Percentiles rank a stretch among this genome's conserved stretches.
These are phyloP conservation scores for Sclerotinia minor DNA, from an alignment of 2,329 filamentous ascomycete species.

Conservation along the genomic window DNA sequence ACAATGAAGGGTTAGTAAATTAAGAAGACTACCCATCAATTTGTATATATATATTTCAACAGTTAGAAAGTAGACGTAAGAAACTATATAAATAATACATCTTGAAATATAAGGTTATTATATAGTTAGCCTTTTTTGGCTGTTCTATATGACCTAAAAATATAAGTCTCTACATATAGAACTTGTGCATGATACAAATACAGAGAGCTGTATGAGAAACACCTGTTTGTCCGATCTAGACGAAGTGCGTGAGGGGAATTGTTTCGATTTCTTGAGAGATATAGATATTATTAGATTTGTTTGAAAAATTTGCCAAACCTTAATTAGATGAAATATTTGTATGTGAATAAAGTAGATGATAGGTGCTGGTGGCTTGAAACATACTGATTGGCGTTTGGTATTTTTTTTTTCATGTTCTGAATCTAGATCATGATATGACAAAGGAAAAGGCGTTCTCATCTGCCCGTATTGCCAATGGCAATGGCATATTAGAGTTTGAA, in stretches of 20 bases:
- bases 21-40: background rate
- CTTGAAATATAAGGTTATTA: background rate
- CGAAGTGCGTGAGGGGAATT: background rate
- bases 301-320: background rate
- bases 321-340: background rate
- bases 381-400: slow-evolving; percentile 5
- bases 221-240: background rate
- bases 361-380: slow-evolving; percentile 10
- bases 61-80: background rate
- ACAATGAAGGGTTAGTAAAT: background rate
- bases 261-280: background rate
- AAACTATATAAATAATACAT: background rate
- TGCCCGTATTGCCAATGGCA: slow-evolving; percentile 7
- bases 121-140: background rate
- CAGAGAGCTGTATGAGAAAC: background rate
- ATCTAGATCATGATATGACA: slow-evolving; percentile 9
- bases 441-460: slow-evolving; percentile 12
- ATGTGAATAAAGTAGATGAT: background rate
- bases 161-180: background rate
- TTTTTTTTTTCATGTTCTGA: background rate
- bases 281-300: background rate
- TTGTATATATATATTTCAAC: background rate
- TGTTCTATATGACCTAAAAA: background rate
- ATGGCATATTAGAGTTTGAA: slow-evolving; percentile 10
- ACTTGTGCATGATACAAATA: background rate